Evolutionary conservation across 495 filamentous ascomycete genomes (phyloP).

Genomic region (Tuber indicum): DNA sequence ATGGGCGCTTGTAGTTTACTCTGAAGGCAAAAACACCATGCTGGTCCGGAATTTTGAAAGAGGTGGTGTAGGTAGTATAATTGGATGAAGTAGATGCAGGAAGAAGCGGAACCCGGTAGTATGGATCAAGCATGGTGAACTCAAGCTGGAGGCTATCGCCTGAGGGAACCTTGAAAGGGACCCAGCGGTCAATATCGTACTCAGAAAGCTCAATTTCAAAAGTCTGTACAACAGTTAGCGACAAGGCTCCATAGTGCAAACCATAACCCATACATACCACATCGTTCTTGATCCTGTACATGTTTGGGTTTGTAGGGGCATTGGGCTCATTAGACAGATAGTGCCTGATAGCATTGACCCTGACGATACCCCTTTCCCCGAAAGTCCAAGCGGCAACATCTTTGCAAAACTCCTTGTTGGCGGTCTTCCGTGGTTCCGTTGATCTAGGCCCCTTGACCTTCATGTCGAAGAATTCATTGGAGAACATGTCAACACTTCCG

Average conservation of each 20-base stretch:
- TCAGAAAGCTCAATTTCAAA: constrained; percentile 87
- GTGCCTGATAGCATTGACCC: constrained; percentile 77
- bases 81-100: constrained; percentile 55
- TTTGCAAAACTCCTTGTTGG: constrained; percentile 79
- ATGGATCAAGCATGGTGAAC: constrained; percentile 97
- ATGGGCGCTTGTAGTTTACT: constrained; percentile 91
- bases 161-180: constrained; percentile 63
- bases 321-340: constrained; percentile 55
- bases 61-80: constrained; percentile 64
- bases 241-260: background rate
- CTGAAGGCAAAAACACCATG: constrained; percentile 97
- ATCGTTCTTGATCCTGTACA: constrained; percentile 96
- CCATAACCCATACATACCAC: constrained; percentile 59
- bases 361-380: constrained; percentile 83
- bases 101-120: constrained; percentile 76
- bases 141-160: constrained; percentile 80
- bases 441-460: constrained; percentile 59
- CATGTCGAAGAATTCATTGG: constrained; percentile 83
- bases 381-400: constrained; percentile 84
- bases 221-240: constrained; percentile 52
- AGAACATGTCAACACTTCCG: constrained; percentile 77
- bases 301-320: constrained; percentile 62
- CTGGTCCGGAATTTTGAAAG: constrained; percentile 83
- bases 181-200: constrained; percentile 61
- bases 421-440: constrained; percentile 55